Percentiles rank a stretch among this genome's conserved stretches.
phyloP scores from a whole-genome alignment of 2,329 filamentous ascomycete genomes.

The Didymella lethalis region DNA sequence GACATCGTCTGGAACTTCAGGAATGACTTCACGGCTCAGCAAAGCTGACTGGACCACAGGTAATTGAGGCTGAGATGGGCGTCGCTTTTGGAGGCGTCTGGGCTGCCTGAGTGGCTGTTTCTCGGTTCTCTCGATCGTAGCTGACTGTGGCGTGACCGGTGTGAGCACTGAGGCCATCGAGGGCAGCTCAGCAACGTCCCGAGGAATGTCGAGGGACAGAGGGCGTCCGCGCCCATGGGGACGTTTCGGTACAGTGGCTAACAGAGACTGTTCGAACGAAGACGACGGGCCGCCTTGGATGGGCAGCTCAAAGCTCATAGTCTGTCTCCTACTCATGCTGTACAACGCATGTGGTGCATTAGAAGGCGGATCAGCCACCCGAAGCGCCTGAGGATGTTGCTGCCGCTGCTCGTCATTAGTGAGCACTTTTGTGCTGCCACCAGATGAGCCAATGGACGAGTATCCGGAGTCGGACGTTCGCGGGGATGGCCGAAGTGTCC shows the following conservation, averaged over 20 bases:
- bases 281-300: background rate
- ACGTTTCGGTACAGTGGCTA: conserved; percentile 13
- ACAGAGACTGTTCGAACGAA: conserved; percentile 8
- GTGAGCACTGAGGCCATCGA: conserved; percentile 14
- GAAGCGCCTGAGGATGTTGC: conserved; percentile 11
- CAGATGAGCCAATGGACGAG: conserved; percentile 40
- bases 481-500: conserved; percentile 31
- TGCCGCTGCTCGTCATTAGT: conserved; percentile 8
- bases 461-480: conserved; percentile 52
- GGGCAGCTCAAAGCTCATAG: conserved; percentile 10
- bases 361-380: conserved; percentile 1
- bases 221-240: conserved; percentile 13
- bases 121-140: conserved; percentile 32
- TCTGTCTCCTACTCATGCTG: conserved; percentile 21
- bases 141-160: conserved; percentile 26
- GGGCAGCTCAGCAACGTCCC: conserved; percentile 14
- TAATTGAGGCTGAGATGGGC: conserved; percentile 36
- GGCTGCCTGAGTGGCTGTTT: conserved; percentile 28
- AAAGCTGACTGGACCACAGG: conserved; percentile 45
- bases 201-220: conserved; percentile 23
- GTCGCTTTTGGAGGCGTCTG: conserved; percentile 45
- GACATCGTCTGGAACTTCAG: conserved; percentile 46
- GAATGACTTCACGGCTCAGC: conserved; percentile 43
- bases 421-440: conserved; percentile 2
- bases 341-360: background rate